Percentiles rank a stretch among this genome's conserved stretches.
Evolutionary conservation across 2,329 filamentous ascomycete genomes (phyloP).

Genomic region (Fonsecaea multimorphosa): DNA sequence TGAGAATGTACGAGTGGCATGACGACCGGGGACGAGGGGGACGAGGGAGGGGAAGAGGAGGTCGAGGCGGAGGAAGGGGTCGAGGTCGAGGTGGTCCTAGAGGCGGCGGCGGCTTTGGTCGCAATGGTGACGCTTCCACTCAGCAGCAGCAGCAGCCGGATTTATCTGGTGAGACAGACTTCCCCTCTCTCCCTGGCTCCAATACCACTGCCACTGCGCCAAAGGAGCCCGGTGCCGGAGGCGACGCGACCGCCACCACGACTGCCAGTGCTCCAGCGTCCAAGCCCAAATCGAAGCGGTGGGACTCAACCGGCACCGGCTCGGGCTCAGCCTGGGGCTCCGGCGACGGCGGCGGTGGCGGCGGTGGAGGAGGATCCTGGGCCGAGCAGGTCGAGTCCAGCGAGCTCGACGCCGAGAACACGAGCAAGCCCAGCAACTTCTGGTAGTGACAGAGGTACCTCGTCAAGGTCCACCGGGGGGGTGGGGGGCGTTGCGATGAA

Average conservation of each 20-base stretch:
- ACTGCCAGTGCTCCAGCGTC: conserved; percentile 10
- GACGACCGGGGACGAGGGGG: conserved; percentile 32
- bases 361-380: conserved; percentile 37
- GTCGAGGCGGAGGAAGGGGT: conserved; percentile 26
- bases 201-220: neutral
- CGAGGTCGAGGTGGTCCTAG: conserved; percentile 18
- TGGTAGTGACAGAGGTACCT: neutral
- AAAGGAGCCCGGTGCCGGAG: neutral
- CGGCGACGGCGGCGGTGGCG: neutral
- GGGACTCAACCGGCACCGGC: neutral
- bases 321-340: neutral
- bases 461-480: too few species aligned
- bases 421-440: conserved; percentile 9
- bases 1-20: conserved; percentile 38
- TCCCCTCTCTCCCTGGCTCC: conserved; percentile 37
- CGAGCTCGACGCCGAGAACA: conserved; percentile 25
- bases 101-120: conserved; percentile 2
- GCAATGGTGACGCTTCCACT: conserved; percentile 1
- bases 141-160: conserved; percentile 26
- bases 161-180: conserved; percentile 35
- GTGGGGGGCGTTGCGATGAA: too few species aligned
- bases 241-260: conserved; percentile 1
- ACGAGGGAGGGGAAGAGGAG: conserved; percentile 29
- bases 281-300: conserved; percentile 15
- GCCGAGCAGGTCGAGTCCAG: conserved; percentile 40